Evolutionary conservation across 768 basidiomycete genomes (phyloP), one percentile per base, ranked within the genome.

Genomic region (Asterophora lycoperdoides): DNA sequence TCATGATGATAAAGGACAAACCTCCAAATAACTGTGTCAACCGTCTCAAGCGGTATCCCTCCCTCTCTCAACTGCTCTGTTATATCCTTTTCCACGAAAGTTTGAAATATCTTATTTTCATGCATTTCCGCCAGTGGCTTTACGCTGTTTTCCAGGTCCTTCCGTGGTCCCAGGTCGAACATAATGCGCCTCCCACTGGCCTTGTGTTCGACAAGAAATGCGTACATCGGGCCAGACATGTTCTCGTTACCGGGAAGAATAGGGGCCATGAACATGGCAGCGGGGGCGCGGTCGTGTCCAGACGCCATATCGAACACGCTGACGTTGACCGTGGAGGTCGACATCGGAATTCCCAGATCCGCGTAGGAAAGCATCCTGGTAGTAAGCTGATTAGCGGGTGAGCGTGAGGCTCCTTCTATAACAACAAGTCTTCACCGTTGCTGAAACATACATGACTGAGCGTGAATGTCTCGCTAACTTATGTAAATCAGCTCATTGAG

Each of bases 91-190:
- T 23, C 7, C n/a, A 47, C 38, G 7, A 33, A 19, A 3, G 40
- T 8, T 18, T 39, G 36, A 11, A 32, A 5, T 15, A 14, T n/a
- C 3, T 38, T n/a, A 11, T 30, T 39, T 4, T 40, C 28, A n/a
- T 39, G 26, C 10, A 47, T 13, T 2, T 30, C 28, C 4, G 17
- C 8, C 7, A 47, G 5, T 7, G 29, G 28, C 18, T 28, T 23
- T 13, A 38, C 37, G 18, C 8, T 30, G 18, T 47, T 47, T 19
- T 47, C 37, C 4, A 29, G 17, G 26, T 47, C 46, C 37, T 47
- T 47, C 23, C 46, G 46, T 8, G 36, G 45, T 29, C 45, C 45
- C 17, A 46, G 37, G 11, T 39, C 46, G 23, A 47, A 47, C 46
- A 47, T 47, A 10, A 47, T 17, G 13, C 45, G 45, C 37, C 30